These are phyloP conservation scores for Harringtonia lauricola DNA, from an alignment of 2,329 filamentous ascomycete genomes.

Conservation along the genomic window DNA sequence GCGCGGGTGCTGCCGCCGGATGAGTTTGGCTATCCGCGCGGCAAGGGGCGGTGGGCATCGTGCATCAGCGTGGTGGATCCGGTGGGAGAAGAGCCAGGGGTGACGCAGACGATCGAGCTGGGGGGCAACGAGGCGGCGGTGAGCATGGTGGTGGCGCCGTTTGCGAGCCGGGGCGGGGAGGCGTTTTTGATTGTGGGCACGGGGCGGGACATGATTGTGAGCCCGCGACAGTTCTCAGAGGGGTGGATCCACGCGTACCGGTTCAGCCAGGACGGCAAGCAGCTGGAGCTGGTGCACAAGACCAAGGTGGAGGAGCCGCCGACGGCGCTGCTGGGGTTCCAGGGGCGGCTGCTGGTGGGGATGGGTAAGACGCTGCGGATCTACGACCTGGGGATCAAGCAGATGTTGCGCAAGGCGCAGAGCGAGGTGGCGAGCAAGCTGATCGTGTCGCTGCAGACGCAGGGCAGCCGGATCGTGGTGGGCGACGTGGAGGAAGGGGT, in stretches of 20 bases:
- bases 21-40: slow-evolving; percentile 83
- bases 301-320: slow-evolving; percentile 86
- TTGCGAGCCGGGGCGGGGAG: slow-evolving; percentile 81
- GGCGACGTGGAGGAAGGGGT: slow-evolving; percentile 89
- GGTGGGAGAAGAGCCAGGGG: slow-evolving; percentile 52
- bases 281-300: slow-evolving; percentile 92
- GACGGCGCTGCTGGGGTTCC: slow-evolving; percentile 82
- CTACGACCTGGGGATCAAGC: slow-evolving; percentile 88
- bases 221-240: slow-evolving; percentile 61
- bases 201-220: slow-evolving; percentile 77
- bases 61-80: slow-evolving; percentile 92
- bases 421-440: slow-evolving; percentile 66
- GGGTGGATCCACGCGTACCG: slow-evolving; percentile 91
- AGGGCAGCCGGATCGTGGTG: slow-evolving; percentile 83
- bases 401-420: slow-evolving; percentile 85
- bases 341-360: slow-evolving; percentile 79
- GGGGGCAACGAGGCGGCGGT: slow-evolving; percentile 87
- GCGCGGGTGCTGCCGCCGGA: slow-evolving; percentile 59
- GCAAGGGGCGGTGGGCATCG: slow-evolving; percentile 82
- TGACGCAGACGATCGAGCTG: slow-evolving; percentile 70
- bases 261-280: slow-evolving; percentile 75
- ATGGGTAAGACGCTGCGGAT: slow-evolving; percentile 72
- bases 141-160: slow-evolving; percentile 73
- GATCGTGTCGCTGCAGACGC: slow-evolving; percentile 82
- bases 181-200: slow-evolving; percentile 90